Conservation (phyloP, 345 rosid genomes). For the Luvunga scandens region DNA sequence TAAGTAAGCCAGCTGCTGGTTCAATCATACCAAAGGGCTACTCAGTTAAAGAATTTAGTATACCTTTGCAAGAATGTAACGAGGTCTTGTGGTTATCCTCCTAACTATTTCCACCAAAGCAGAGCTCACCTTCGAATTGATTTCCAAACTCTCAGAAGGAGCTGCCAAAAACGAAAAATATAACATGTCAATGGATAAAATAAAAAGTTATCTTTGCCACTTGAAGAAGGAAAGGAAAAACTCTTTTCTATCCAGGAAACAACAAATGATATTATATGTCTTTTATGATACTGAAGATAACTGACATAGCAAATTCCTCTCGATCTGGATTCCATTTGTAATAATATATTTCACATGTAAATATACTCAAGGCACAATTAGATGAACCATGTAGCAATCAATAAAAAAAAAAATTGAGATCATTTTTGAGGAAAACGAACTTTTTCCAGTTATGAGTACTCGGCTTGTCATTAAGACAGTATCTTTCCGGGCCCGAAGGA, state of each 20-base stretch:
- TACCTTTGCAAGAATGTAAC: constrained; percentile 98
- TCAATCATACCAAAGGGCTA: background rate
- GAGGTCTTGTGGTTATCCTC: constrained; percentile 75
- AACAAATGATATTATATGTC: background rate
- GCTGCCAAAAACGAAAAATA: constrained; percentile 43
- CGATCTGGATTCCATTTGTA: background rate
- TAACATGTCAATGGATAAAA: constrained; percentile 4
- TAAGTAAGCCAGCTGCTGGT: background rate
- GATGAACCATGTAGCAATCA: background rate
- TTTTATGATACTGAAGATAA: background rate
- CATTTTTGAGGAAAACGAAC: constrained; percentile 36
- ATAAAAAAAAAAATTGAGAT: background rate
- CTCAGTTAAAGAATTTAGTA: constrained; percentile 3
- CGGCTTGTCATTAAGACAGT: constrained; percentile 93
- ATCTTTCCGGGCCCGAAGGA: constrained; percentile 59
- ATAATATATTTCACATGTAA: background rate
- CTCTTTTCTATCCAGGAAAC: background rate
- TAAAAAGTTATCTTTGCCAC: background rate
- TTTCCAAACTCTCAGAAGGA: constrained; percentile 87
- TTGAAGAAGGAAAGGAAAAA: background rate
- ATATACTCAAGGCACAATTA: constrained; percentile 1
- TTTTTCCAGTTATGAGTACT: constrained; percentile 80
- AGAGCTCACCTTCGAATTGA: constrained; percentile 95
- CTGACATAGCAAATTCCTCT: background rate
- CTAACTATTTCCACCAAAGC: constrained; percentile 90